phyloP scores from a whole-genome alignment of 768 basidiomycete genomes.

The Boletus vinaceobasis region DNA sequence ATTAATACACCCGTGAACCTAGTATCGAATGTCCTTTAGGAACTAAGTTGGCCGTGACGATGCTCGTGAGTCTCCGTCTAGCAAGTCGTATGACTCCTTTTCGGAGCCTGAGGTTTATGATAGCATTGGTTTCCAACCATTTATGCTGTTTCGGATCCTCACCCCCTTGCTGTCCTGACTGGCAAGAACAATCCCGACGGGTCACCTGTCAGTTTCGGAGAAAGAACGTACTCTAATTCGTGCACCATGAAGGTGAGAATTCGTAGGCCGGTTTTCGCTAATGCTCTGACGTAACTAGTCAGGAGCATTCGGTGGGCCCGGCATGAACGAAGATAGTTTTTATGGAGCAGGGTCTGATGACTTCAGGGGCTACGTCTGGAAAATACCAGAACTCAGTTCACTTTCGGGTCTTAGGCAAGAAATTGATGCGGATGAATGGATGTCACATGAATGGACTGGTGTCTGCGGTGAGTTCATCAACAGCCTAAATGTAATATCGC shows the following conservation, averaged over 20 bases:
- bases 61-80: slow-evolving; percentile 47
- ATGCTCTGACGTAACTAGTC: slow-evolving; percentile 43
- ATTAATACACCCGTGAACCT: neutral
- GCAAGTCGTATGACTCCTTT: neutral
- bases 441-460: slow-evolving; percentile 26
- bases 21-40: slow-evolving; percentile 37
- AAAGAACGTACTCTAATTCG: slow-evolving; percentile 62
- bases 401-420: slow-evolving; percentile 46
- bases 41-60: slow-evolving; percentile 58
- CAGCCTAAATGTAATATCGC: slow-evolving; percentile 9
- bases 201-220: slow-evolving; percentile 39
- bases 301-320: slow-evolving; percentile 68
- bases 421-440: slow-evolving; percentile 48
- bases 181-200: slow-evolving; percentile 57
- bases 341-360: slow-evolving; percentile 82
- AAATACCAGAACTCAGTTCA: slow-evolving; percentile 50
- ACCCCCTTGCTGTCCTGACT: slow-evolving; percentile 68
- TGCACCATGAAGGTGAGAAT: slow-evolving; percentile 72
- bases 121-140: slow-evolving; percentile 72
- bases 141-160: slow-evolving; percentile 61
- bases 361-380: slow-evolving; percentile 78
- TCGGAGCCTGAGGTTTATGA: neutral
- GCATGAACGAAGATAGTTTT: slow-evolving; percentile 49
- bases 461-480: slow-evolving; percentile 28
- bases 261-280: neutral